A percentile compares a stretch with the other conserved stretches of the same genome.
Conservation (phyloP, 225 moss, liverwort and hornwort genomes). For the Bryum argenteum region DNA sequence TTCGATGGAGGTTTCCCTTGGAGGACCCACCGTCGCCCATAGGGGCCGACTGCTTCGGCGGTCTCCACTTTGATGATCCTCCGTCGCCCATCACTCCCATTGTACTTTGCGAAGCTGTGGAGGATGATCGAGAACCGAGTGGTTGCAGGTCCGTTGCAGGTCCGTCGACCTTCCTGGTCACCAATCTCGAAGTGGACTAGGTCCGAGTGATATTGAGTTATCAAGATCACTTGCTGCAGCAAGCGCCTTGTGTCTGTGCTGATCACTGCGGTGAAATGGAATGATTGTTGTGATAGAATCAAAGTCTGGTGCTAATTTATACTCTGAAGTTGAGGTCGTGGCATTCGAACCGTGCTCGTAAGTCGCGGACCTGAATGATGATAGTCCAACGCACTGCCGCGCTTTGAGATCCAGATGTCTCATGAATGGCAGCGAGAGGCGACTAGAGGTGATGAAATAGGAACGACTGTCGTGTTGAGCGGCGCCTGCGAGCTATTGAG, state of each 20-base stretch:
- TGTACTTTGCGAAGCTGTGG: too few relatives aligned
- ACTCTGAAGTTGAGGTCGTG: not conserved
- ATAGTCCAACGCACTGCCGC: too few relatives aligned
- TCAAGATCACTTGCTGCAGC: not conserved
- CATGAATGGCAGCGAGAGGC: too few relatives aligned
- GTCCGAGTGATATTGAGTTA: not conserved
- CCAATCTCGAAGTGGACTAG: not conserved
- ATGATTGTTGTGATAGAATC: not conserved
- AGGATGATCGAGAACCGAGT: too few relatives aligned
- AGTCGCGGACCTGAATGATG: not conserved
- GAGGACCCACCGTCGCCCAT: conserved; percentile 22
- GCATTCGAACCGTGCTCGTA: not conserved
- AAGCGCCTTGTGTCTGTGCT: not conserved
- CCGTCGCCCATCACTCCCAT: conserved; percentile 34
- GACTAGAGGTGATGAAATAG: too few relatives aligned
- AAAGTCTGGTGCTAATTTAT: not conserved
- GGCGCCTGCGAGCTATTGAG: too few relatives aligned
- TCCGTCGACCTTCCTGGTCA: not conserved
- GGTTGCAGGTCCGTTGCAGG: too few relatives aligned
- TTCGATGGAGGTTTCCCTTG: conserved; percentile 5
- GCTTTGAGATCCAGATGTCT: too few relatives aligned
- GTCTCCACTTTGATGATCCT: conserved; percentile 32
- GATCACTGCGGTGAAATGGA: not conserved
- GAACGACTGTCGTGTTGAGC: too few relatives aligned
- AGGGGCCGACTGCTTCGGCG: not conserved